Conservation (phyloP, 2,329 filamentous ascomycete species). For the Parascedosporium putredinis region DNA sequence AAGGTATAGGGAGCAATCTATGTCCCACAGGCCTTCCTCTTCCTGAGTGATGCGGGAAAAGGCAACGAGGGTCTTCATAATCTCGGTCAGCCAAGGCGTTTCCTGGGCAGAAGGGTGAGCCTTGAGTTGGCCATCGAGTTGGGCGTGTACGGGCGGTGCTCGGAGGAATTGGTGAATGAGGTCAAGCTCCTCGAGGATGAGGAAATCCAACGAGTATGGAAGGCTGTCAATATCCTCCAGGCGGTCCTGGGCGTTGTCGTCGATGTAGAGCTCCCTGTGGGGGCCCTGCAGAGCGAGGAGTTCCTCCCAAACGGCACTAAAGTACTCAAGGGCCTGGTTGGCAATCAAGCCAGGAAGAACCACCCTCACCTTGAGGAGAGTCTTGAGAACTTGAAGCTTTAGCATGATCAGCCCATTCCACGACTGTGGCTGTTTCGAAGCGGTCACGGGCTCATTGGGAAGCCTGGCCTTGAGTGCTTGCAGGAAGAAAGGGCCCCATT, state of each 20-base stretch:
- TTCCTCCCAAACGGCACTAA: slow-evolving; percentile 83
- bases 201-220: slow-evolving; percentile 89
- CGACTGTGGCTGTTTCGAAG: slow-evolving; percentile 44
- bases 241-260: slow-evolving; percentile 74
- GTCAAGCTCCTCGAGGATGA: slow-evolving; percentile 88
- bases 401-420: slow-evolving; percentile 79
- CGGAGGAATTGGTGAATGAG: slow-evolving; percentile 86
- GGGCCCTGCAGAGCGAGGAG: slow-evolving; percentile 60
- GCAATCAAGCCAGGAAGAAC: slow-evolving; percentile 76
- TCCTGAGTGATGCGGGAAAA: slow-evolving; percentile 88
- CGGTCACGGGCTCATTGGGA: slow-evolving; percentile 46
- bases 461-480: slow-evolving; percentile 64
- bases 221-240: slow-evolving; percentile 82
- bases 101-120: slow-evolving; percentile 48
- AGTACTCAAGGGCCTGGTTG: slow-evolving; percentile 71
- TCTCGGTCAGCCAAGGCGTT: slow-evolving; percentile 73
- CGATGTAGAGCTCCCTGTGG: slow-evolving; percentile 78
- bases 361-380: slow-evolving; percentile 75
- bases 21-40: slow-evolving; percentile 91
- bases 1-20: slow-evolving; percentile 90
- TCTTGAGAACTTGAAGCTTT: slow-evolving; percentile 91
- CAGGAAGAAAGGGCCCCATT: slow-evolving; percentile 87
- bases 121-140: slow-evolving; percentile 72
- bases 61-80: slow-evolving; percentile 73
- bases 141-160: slow-evolving; percentile 76